Base-by-base conservation (phyloP, 345 rosid genomes). In the Gossypium australe region DNA sequence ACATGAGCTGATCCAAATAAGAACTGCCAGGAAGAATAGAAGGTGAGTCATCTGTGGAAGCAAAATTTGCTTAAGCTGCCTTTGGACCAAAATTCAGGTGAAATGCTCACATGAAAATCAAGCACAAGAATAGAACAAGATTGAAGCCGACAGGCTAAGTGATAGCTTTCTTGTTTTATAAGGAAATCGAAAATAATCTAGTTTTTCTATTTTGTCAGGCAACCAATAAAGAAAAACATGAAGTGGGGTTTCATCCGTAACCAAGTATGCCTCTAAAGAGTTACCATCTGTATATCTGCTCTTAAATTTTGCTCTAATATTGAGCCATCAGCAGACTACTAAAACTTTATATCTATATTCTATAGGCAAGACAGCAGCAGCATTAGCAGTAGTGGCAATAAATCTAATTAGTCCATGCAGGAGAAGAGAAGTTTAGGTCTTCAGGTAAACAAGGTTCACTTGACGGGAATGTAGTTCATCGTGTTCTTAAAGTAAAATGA, bases 1-100 rank as follows among this genome's bases (percentile, higher is more conserved):
- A 95, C 89, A 67, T 91, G 89, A 53, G 88, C 93, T 38, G 96
- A 89, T 55, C 88, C 98, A 82, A 77, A 90, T 81, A 95, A 84
- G 85, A 87, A 95, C 99, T 95, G 89, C 85, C 81, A 75, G 77
- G 73, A 74, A 76, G 67, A 65, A 72, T 2, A 56, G 18, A 52
- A 69, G 24, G 41, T 52, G 18, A 63, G 77, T n/a, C 29, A 62
- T 41, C 34, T 57, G 59, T 25, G 58, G 22, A 25, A 67, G 43
- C 43, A 67, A 47, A 48, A 14, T 25, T 14, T 48, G 22, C 58
- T 48, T 16, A 24, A 22, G 43, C 43, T 47, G 41, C 24, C 11
- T 67, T 47, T 8, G 41, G 41, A 48, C 55, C 53, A 45, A 67
- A 66, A 20, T 45, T 44, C 70, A 67, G 20, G 57, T 24, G 22